Evolutionary conservation across 2,329 filamentous ascomycete genomes (phyloP).

Genomic region (Hirsutella minnesotensis): DNA sequence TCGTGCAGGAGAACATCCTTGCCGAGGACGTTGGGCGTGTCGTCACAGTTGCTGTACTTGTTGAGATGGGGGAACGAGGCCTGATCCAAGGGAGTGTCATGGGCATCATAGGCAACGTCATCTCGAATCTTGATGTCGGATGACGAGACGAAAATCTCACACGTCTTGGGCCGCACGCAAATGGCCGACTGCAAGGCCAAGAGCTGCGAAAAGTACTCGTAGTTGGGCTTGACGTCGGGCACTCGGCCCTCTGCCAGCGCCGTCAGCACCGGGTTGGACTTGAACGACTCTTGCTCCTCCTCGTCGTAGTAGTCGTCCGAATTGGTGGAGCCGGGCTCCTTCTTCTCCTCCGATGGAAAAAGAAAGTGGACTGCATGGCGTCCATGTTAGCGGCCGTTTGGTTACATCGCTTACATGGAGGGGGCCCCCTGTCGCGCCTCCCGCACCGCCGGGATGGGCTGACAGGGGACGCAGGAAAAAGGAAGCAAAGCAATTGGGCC

Average conservation of each 20-base stretch:
- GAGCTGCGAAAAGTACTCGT: constrained; percentile 48
- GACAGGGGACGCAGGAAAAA: background rate
- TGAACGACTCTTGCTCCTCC: constrained; percentile 42
- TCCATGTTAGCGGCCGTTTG: background rate
- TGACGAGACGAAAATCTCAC: constrained; percentile 47
- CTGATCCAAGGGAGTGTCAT: constrained; percentile 29
- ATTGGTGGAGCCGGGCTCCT: constrained; percentile 49
- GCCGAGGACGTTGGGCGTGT: constrained; percentile 35
- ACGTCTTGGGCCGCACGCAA: constrained; percentile 43
- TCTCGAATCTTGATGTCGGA: constrained; percentile 38
- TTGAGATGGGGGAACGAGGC: constrained; percentile 44
- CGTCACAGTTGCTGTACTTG: constrained; percentile 40
- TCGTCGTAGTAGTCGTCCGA: constrained; percentile 38
- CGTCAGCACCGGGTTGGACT: constrained; percentile 51
- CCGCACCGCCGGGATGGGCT: background rate
- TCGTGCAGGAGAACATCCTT: constrained; percentile 45
- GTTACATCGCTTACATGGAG: background rate
- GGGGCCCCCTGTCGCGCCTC: too few species aligned
- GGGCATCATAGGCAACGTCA: constrained; percentile 31
- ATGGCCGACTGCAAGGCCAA: constrained; percentile 41
- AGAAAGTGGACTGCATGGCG: constrained; percentile 41
- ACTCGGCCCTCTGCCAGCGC: constrained; percentile 46
- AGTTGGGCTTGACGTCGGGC: constrained; percentile 47
- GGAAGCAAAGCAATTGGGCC: background rate
- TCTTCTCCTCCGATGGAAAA: constrained; percentile 44